Conservation (phyloP, 108 stramenopile species). For the Chaetoceros muelleri region DNA sequence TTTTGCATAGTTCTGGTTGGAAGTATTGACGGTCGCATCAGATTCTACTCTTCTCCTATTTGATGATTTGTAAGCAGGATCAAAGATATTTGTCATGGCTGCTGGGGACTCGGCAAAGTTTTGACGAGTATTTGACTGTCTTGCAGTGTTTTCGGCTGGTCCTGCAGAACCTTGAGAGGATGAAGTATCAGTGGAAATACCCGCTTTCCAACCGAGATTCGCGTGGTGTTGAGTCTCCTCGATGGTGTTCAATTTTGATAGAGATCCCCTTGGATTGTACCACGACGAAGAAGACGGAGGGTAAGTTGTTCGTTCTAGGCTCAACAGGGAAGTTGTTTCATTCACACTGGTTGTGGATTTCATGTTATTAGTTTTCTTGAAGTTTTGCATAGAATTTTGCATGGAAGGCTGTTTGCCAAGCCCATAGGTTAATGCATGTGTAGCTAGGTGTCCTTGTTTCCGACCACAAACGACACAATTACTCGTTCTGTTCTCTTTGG, state of each 20-base stretch:
- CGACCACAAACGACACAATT: slow-evolving; percentile 71
- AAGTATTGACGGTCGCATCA: no score
- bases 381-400: slow-evolving; percentile 7
- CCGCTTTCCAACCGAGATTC: no score
- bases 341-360: no score
- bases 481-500: slow-evolving; percentile 36
- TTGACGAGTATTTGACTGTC: neutral
- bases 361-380: slow-evolving; percentile 11
- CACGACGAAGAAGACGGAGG: neutral
- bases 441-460: slow-evolving; percentile 17
- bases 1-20: neutral
- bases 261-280: no score
- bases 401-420: neutral
- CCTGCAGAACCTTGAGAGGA: neutral
- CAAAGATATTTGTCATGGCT: slow-evolving; percentile 2
- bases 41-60: slow-evolving; percentile 10
- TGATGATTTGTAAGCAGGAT: slow-evolving; percentile 40
- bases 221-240: neutral
- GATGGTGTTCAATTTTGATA: neutral
- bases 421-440: slow-evolving; percentile 1
- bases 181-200: neutral
- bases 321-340: neutral
- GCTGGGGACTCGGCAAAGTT: neutral
- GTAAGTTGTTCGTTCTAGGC: neutral
- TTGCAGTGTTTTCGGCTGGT: neutral